Conservation (phyloP, 495 filamentous ascomycete species). For the Beverwykella pulmonaria region DNA sequence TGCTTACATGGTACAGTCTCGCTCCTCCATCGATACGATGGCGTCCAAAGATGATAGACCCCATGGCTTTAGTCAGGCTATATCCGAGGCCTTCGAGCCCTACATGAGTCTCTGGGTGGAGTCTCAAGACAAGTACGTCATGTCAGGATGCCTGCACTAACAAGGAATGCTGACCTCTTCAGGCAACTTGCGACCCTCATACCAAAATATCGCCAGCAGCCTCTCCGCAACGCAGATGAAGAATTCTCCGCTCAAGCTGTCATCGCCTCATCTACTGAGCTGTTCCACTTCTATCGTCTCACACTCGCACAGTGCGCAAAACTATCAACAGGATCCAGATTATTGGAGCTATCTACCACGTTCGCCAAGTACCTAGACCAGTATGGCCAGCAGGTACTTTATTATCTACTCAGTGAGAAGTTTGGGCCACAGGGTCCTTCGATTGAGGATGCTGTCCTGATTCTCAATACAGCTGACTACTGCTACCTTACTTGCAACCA, state of each 20-base stretch:
- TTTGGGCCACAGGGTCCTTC: slow-evolving; percentile 55
- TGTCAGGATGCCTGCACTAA: background rate
- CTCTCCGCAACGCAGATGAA: slow-evolving; percentile 78
- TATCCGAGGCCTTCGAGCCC: slow-evolving; percentile 96
- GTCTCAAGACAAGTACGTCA: slow-evolving; percentile 74
- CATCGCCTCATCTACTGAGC: slow-evolving; percentile 88
- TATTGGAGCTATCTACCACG: slow-evolving; percentile 81
- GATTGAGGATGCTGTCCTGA: slow-evolving; percentile 76
- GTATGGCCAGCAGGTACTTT: slow-evolving; percentile 90
- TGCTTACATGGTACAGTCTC: slow-evolving; percentile 50
- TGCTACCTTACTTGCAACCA: slow-evolving; percentile 92
- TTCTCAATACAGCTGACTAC: slow-evolving; percentile 96
- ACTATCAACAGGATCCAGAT: slow-evolving; percentile 81
- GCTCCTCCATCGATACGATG: slow-evolving; percentile 90
- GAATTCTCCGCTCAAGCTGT: slow-evolving; percentile 91
- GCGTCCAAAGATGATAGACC: slow-evolving; percentile 76
- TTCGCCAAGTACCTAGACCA: slow-evolving; percentile 93
- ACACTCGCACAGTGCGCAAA: slow-evolving; percentile 94
- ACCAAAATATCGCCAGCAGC: slow-evolving; percentile 84
- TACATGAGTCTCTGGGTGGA: slow-evolving; percentile 98
- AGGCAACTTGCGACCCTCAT: slow-evolving; percentile 79
- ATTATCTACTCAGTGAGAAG: slow-evolving; percentile 70
- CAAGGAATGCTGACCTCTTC: slow-evolving; percentile 16
- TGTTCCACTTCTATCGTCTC: slow-evolving; percentile 94
- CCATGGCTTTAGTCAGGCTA: slow-evolving; percentile 82